Conservation (phyloP, 352 stramenopile species). For the Blastocystis sp. region DNA sequence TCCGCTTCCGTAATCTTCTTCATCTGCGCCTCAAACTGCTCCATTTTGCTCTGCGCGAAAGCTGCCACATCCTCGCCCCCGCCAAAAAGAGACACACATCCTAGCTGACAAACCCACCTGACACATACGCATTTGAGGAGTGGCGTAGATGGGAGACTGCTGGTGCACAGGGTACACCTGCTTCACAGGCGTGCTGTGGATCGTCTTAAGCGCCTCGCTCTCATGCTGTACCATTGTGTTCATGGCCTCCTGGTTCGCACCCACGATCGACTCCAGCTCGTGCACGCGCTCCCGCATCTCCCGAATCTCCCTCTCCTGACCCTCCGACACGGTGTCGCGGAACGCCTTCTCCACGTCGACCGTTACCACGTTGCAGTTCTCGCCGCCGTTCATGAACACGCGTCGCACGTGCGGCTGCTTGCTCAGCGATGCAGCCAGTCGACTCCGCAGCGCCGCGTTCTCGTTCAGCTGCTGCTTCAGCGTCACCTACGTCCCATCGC, state of each 20-base stretch:
- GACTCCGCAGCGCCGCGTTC: background rate
- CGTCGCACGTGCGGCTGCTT: background rate
- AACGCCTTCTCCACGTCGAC: background rate
- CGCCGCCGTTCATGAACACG: conserved; percentile 14
- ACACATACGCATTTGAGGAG: conserved; percentile 5
- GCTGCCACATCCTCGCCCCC: conserved; percentile 9
- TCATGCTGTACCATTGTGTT: conserved; percentile 29
- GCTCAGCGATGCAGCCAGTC: background rate
- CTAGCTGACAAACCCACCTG: background rate
- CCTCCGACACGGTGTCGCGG: background rate
- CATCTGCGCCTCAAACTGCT: conserved; percentile 45
- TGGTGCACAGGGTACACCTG: background rate
- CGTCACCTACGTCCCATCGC: conserved; percentile 20
- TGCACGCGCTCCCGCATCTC: background rate
- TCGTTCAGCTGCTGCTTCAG: conserved; percentile 51
- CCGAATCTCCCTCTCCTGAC: background rate
- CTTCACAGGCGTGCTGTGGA: conserved; percentile 6
- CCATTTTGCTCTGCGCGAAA: conserved; percentile 29
- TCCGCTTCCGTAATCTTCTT: background rate
- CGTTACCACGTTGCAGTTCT: background rate
- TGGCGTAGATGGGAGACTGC: background rate
- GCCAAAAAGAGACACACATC: conserved; percentile 30
- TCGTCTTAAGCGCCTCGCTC: background rate
- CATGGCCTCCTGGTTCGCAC: background rate
- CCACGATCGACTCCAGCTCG: conserved; percentile 19